Evolutionary conservation across 2,329 filamentous ascomycete genomes (phyloP).

Genomic region (Fusarium poae): DNA sequence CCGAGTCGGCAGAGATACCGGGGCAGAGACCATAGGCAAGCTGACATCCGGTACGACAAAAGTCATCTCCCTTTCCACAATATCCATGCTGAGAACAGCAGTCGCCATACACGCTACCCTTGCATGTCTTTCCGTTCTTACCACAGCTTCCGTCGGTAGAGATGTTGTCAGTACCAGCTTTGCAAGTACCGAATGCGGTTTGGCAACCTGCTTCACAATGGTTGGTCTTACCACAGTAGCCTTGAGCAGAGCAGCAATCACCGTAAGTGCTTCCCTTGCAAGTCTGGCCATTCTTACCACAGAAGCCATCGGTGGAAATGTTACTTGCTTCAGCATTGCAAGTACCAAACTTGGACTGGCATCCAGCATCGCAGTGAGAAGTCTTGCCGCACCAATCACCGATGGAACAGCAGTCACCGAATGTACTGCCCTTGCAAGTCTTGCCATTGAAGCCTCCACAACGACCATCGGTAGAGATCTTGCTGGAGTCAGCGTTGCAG

Average conservation of each 20-base stretch:
- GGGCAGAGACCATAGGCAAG: constrained; percentile 4
- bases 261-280: constrained; percentile 14
- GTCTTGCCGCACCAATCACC: constrained; percentile 4
- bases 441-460: constrained; percentile 14
- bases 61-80: constrained; percentile 7
- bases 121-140: constrained; percentile 24
- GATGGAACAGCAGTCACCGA: constrained; percentile 1
- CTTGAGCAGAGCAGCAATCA: constrained; percentile 18
- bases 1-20: background rate
- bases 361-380: background rate
- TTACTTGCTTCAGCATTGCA: background rate
- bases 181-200: background rate
- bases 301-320: constrained; percentile 7
- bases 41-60: constrained; percentile 11
- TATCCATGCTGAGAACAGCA: constrained; percentile 15
- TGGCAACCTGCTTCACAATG: constrained; percentile 13
- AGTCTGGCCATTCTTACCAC: constrained; percentile 15
- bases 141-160: constrained; percentile 18
- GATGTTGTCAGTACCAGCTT: background rate
- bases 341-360: constrained; percentile 1
- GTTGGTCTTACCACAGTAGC: constrained; percentile 1
- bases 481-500: background rate
- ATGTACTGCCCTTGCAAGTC: constrained; percentile 3
- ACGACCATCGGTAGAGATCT: constrained; percentile 2
- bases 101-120: constrained; percentile 7